Evolutionary conservation across 192 early-diverging fungal species (phyloP).

Genomic region (Podila epicladia): DNA sequence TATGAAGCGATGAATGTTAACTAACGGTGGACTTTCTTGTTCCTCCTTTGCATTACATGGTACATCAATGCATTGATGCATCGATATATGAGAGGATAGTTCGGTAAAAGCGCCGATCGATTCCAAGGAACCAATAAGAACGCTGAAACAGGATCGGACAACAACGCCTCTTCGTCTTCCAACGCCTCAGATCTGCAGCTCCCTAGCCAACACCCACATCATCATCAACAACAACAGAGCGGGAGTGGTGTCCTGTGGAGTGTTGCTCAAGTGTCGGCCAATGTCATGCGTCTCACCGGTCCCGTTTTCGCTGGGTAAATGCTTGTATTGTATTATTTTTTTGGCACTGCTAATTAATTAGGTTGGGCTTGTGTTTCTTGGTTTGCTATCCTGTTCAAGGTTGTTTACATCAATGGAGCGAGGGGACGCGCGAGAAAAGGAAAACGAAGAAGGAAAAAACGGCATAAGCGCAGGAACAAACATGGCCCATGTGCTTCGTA

Average conservation of each 20-base stretch:
- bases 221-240: constrained; percentile 5
- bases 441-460: background rate
- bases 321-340: background rate
- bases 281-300: constrained; percentile 30
- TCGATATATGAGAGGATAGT: background rate
- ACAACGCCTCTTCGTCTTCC: background rate
- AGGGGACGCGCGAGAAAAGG: background rate
- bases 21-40: background rate
- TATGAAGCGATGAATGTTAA: no score
- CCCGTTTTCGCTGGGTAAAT: constrained; percentile 37
- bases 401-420: background rate
- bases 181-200: background rate
- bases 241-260: constrained; percentile 33
- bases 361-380: background rate
- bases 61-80: background rate
- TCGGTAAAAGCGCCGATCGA: constrained; percentile 33
- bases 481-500: background rate
- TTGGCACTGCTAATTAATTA: background rate
- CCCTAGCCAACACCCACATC: no score
- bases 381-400: background rate
- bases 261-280: constrained; percentile 23
- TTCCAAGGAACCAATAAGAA: constrained; percentile 1
- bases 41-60: background rate
- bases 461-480: background rate
- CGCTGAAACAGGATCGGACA: background rate